Evolutionary conservation across 495 filamentous ascomycete species (phyloP).

Genomic region (Oidiodendron maius): DNA sequence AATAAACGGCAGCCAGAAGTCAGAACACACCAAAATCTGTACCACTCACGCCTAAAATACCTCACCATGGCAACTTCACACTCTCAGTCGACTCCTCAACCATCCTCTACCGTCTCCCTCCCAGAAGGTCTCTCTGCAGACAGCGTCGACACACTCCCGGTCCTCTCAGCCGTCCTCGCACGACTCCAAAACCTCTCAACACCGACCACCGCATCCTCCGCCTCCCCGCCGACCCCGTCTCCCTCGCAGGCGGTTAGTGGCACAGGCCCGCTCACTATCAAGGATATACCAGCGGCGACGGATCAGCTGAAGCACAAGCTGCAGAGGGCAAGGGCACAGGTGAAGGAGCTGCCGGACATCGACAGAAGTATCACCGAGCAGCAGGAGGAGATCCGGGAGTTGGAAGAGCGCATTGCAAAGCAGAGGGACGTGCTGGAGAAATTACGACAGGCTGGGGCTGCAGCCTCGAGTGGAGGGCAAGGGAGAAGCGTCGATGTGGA

Average conservation of each 20-base stretch:
- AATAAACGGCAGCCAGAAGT: neutral
- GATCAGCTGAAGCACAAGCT: slow-evolving; percentile 74
- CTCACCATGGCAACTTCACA: slow-evolving; percentile 26
- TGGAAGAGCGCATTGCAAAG: slow-evolving; percentile 59
- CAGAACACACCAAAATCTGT: too few species aligned
- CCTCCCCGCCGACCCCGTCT: slow-evolving; percentile 28
- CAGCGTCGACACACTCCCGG: slow-evolving; percentile 79
- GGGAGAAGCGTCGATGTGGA: slow-evolving; percentile 18
- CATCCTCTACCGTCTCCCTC: slow-evolving; percentile 32
- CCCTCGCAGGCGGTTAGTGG: slow-evolving; percentile 20
- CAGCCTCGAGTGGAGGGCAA: slow-evolving; percentile 24
- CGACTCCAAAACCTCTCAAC: slow-evolving; percentile 44
- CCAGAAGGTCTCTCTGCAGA: slow-evolving; percentile 45
- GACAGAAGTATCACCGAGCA: slow-evolving; percentile 69
- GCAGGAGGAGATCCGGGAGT: slow-evolving; percentile 67
- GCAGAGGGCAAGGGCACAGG: slow-evolving; percentile 63
- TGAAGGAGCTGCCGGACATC: slow-evolving; percentile 69
- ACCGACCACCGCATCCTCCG: slow-evolving; percentile 13
- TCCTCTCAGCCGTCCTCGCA: slow-evolving; percentile 69
- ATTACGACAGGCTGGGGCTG: slow-evolving; percentile 35
- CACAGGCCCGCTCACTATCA: slow-evolving; percentile 32
- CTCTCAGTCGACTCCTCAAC: slow-evolving; percentile 19
- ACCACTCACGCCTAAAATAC: too few species aligned
- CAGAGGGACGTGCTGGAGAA: slow-evolving; percentile 49
- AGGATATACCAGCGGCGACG: slow-evolving; percentile 70